Evolutionary conservation across 2,329 filamentous ascomycete genomes (phyloP), one percentile per base, ranked within the genome.

Genomic region (Plenodomus biglobosus): DNA sequence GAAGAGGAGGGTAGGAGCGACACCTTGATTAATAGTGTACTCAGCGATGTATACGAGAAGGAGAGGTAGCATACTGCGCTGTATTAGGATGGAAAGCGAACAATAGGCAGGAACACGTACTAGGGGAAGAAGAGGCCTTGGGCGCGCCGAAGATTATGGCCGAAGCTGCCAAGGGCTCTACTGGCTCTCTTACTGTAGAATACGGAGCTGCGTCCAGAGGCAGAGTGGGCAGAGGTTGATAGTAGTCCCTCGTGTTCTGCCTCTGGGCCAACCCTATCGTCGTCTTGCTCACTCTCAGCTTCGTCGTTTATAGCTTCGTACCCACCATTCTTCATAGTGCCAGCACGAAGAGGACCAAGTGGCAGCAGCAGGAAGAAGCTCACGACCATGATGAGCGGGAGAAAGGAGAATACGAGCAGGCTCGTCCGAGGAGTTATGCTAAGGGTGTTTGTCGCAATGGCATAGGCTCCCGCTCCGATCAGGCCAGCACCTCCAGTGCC

Each of bases 1-100:
- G 67, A 96, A 99, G 3, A 99, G 81, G 0, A 97, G 78, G 0
- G 91, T 96, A 1, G 94, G 92, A 0, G 90, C 80, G 0, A 97
- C 90, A 30, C 92, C 92, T 75, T 96, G 92, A 75, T 97, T 97
- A 73, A 97, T 96, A 46, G 89, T 95, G 70, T 99, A 99, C 76
- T 99, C 94, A 47, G 92, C 90, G 30, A 97, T 82, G 70, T 96
- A 99, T 22, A 99, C 94, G 15, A 97, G 76, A 27, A 97, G 79
- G 13, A 99, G 80, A 0, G 94, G 94, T 3, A 95, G 79, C 91
- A 99, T 97, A 70, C 80, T 82, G 45, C 16, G 20, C 8, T 4
- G 10, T 6, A 43, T 64, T 48, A 64, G 53, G 8, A 2, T n/a
- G 10, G 15, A 4, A 13, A 3, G 11, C n/a, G 7, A 13, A 8